Conservation (phyloP, 192 early-diverging fungal species). For the Umbelopsis vinacea region DNA sequence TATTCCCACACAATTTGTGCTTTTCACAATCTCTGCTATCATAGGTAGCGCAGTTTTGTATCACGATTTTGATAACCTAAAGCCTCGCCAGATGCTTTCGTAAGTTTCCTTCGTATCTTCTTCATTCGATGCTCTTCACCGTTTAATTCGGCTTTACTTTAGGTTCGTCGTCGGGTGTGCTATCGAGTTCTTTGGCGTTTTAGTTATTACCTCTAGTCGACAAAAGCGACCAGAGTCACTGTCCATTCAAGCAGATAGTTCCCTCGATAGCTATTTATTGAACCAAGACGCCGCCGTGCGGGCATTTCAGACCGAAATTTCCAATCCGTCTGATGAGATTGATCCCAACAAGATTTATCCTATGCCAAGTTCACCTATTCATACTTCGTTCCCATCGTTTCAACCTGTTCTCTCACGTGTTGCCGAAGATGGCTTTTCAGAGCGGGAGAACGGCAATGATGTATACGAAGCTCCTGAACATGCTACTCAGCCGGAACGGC, state of each 20-base stretch:
- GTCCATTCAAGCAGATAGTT: conserved; percentile 7
- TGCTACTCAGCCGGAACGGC: neutral
- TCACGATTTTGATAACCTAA: conserved; percentile 61
- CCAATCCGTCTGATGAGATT: neutral
- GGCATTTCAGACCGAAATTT: neutral
- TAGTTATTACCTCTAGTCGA: conserved; percentile 25
- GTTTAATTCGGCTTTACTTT: neutral
- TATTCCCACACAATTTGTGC: conserved; percentile 76
- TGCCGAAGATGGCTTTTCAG: neutral
- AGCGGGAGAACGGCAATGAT: neutral
- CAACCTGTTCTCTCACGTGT: conserved; percentile 10
- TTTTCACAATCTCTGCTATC: conserved; percentile 73
- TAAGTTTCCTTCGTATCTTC: conserved; percentile 2
- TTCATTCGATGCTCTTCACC: neutral
- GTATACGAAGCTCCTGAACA: neutral
- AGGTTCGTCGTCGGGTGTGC: conserved; percentile 30
- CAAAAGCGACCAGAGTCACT: conserved; percentile 7
- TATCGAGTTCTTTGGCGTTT: conserved; percentile 36
- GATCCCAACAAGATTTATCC: conserved; percentile 19
- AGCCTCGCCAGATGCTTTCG: conserved; percentile 40
- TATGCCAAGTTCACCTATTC: conserved; percentile 10
- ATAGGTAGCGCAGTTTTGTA: conserved; percentile 65
- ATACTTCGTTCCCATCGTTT: neutral
- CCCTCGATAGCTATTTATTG: neutral
- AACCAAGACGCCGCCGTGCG: neutral